Base-by-base conservation (phyloP, 345 rosid genomes). In the Ceriops zippeliana region DNA sequence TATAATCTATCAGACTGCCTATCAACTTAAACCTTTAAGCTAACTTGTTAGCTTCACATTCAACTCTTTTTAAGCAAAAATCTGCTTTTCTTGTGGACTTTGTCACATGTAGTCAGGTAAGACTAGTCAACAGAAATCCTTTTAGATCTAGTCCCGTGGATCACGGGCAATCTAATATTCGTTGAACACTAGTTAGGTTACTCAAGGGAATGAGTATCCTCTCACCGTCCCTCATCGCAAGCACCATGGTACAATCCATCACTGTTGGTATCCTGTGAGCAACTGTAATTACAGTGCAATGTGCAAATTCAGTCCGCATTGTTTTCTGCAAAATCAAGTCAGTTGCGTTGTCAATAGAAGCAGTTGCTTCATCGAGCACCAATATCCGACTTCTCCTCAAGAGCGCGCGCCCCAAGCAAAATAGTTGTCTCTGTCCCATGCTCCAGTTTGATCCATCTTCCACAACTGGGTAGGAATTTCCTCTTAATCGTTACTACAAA, bases 401-500 rank as follows among this genome's bases (percentile, higher is more conserved):
- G 64, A 95, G 96, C 1, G 93, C 96, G 19, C 99, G 93, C 3
- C 99, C 99, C 74, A 91, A 69, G 76, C 98, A 90, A 75, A 91
- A 91, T 66, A 90, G 31, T 28, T 95, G 99, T 63, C 98, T 77
- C 69, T 95, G 99, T 63, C 99, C 98, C 92, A 90, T 90, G 83
- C 98, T 95, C 97, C 99, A 91, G 35, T 95, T 95, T 13, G 92
- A 86, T 73, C 98, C 98, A 52, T 95, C 96, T 38, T 91, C 96
- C 78, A 79, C 87, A 61, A 95, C 99, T 95, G 80, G 17, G 56
- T 19, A 37, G 54, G 11, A 38, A 10, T 10, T 61, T 0, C 19
- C 17, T 17, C 1, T 5, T 13, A 13, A 42, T 13, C 19, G 1
- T 70, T n/a, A 35, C 58, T 67, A 60, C 20, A 1, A 22, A 17